phyloP scores from a whole-genome alignment of 345 rosid genomes.

The Populus alba region DNA sequence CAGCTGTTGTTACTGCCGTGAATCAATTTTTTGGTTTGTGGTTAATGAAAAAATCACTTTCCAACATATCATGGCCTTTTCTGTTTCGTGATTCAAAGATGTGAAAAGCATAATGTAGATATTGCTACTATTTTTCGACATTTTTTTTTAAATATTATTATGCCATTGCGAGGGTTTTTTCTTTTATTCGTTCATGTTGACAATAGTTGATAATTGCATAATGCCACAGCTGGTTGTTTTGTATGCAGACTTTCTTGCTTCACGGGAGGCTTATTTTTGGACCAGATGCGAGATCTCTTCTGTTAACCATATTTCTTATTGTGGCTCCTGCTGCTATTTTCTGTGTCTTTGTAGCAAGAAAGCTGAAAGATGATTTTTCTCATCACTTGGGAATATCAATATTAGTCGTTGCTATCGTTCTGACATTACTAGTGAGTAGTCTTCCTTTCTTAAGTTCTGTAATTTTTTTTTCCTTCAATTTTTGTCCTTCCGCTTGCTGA shows the following conservation, averaged over 20 bases:
- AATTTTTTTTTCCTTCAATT: neutral
- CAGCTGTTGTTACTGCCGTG: neutral
- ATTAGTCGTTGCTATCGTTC: constrained; percentile 45
- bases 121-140: neutral
- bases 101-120: neutral
- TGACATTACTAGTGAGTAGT: constrained; percentile 58
- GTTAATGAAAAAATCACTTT: constrained; percentile 3
- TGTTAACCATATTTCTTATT: constrained; percentile 59
- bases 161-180: neutral
- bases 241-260: constrained; percentile 62
- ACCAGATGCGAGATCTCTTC: constrained; percentile 77
- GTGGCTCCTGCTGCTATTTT: constrained; percentile 68
- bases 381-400: constrained; percentile 65
- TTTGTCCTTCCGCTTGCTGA: neutral
- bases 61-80: neutral
- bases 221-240: constrained; percentile 5
- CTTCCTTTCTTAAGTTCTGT: constrained; percentile 11
- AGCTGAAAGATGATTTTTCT: constrained; percentile 65
- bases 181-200: neutral
- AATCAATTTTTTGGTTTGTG: neutral
- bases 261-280: constrained; percentile 91
- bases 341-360: constrained; percentile 73
- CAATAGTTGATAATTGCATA: constrained; percentile 1
- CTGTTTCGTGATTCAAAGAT: neutral
- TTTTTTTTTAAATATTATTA: neutral